A percentile compares a stretch with the other conserved stretches of the same genome.
phyloP scores from a whole-genome alignment of 2,329 filamentous ascomycete genomes.

The Aspergillus awamori region DNA sequence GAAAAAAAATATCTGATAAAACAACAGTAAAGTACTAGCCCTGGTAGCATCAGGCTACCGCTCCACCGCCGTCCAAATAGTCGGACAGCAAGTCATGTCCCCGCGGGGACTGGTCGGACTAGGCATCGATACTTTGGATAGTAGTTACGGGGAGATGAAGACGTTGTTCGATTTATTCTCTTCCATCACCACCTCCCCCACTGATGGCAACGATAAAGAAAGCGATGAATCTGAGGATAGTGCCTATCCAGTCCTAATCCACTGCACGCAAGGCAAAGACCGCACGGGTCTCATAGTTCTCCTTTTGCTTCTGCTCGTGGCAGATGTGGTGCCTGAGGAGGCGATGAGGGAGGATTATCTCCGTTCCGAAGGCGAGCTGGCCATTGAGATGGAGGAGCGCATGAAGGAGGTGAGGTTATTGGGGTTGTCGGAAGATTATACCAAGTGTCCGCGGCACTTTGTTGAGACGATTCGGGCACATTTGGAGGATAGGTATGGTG shows the following conservation, averaged over 20 bases:
- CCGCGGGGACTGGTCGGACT: constrained; percentile 72
- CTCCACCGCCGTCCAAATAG: constrained; percentile 67
- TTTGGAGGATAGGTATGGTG: constrained; percentile 65
- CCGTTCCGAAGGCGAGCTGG: constrained; percentile 64
- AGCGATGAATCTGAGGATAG: too few species aligned
- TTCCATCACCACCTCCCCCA: too few species aligned
- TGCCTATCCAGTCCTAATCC: constrained; percentile 68
- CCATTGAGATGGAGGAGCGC: constrained; percentile 63
- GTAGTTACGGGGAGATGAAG: constrained; percentile 66
- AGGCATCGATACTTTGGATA: constrained; percentile 68
- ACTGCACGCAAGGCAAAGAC: constrained; percentile 91
- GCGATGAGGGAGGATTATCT: constrained; percentile 74
- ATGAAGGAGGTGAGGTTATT: constrained; percentile 70
- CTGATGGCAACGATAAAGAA: too few species aligned
- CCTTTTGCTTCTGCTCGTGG: constrained; percentile 64
- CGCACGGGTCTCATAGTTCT: constrained; percentile 73
- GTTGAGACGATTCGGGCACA: constrained; percentile 62
- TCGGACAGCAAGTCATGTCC: constrained; percentile 71
- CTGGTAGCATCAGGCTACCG: constrained; percentile 70
- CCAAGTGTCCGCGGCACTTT: constrained; percentile 65
- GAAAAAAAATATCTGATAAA: too few species aligned
- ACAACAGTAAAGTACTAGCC: constrained; percentile 59
- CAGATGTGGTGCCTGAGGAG: constrained; percentile 54
- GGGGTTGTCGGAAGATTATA: constrained; percentile 75
- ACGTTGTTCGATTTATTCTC: constrained; percentile 69